Base-by-base conservation (phyloP, 805 yeast species). In the Ogataea henricii region DNA sequence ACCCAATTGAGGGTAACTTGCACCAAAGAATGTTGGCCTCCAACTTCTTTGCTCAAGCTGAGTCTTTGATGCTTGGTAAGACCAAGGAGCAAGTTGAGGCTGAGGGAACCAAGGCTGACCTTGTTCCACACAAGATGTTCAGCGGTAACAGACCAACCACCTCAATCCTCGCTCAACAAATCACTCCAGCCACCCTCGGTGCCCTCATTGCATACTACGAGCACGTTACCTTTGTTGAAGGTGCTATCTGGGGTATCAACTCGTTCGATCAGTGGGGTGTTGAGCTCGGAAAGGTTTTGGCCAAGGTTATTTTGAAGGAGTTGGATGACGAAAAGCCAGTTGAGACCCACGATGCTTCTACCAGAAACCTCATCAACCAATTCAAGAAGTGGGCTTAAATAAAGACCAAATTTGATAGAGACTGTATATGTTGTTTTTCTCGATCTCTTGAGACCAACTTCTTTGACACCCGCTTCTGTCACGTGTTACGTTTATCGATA, bases 211-310 rank as follows among this genome's bases (percentile, higher is more conserved):
- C 96, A 38, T 94, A 94, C 82, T 94, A 94, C 77, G 99, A 94
- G 76, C 97, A 90, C 69, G 81, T 89, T 51, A 92, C 98, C 35
- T 94, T 94, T 74, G 91, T 91, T 50, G 99, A 94, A 77, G 99
- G 99, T 75, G 99, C 99, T 49, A 74, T 94, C 65, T 92, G 99
- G 99, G 94, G 95, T 82, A 91, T 94, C 78, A 94, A 94, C 84
- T 92, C 98, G 16, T 94, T 89, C 68, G 99, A 94, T 78, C 99
- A 94, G 79, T 94, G 98, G 96, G 99, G 99, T 73, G 99, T 94
- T 64, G 99, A 94, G 77, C 87, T 94, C 63, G 99, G 99, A 70
- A 94, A 94, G 77, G 95, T 87, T 45, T 82, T 94, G 67, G 99
- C 99, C 67, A 94, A 94, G 84, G 94, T 80, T 50, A 92, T 94